A percentile compares a stretch with the other conserved stretches of the same genome.
phyloP scores from a whole-genome alignment of 495 filamentous ascomycete genomes.

The Xylaria curta region DNA sequence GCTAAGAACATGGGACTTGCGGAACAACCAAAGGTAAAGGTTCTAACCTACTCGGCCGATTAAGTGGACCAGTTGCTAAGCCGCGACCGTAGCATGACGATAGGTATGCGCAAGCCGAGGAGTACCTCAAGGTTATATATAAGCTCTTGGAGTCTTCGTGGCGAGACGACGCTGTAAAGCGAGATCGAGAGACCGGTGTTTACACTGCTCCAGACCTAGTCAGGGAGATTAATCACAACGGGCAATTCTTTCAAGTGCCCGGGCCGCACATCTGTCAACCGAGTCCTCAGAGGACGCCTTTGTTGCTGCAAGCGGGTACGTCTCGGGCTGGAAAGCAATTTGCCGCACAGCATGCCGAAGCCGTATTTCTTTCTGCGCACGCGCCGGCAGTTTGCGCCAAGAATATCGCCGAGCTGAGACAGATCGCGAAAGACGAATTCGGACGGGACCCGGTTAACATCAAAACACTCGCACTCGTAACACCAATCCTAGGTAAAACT shows the following conservation, averaged over 20 bases:
- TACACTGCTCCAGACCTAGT: conserved; percentile 67
- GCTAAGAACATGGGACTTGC: conserved; percentile 65
- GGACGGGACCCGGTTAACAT: conserved; percentile 58
- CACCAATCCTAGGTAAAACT: conserved; percentile 57
- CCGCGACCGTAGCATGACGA: conserved; percentile 62
- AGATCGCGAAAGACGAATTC: conserved; percentile 46
- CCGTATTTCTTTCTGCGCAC: conserved; percentile 60
- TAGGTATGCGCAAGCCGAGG: conserved; percentile 69
- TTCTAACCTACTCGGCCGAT: conserved; percentile 13
- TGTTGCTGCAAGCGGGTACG: conserved; percentile 70
- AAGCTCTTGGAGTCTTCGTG: conserved; percentile 74
- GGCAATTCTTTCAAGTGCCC: conserved; percentile 69
- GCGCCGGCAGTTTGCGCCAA: conserved; percentile 50
- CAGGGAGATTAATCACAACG: conserved; percentile 68
- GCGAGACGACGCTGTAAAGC: conserved; percentile 68
- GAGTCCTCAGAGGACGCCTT: conserved; percentile 68
- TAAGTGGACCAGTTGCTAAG: conserved; percentile 15
- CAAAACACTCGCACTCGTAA: conserved; percentile 58
- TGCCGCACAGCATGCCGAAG: conserved; percentile 67
- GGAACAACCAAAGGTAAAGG: conserved; percentile 52
- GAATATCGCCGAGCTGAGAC: conserved; percentile 59
- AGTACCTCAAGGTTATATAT: conserved; percentile 73
- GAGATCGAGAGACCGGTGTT: conserved; percentile 59
- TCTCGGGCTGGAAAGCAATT: conserved; percentile 68
- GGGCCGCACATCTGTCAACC: conserved; percentile 71